Conservation (phyloP, 1,284 basidiomycete species). For the Trichosporon sp. region DNA sequence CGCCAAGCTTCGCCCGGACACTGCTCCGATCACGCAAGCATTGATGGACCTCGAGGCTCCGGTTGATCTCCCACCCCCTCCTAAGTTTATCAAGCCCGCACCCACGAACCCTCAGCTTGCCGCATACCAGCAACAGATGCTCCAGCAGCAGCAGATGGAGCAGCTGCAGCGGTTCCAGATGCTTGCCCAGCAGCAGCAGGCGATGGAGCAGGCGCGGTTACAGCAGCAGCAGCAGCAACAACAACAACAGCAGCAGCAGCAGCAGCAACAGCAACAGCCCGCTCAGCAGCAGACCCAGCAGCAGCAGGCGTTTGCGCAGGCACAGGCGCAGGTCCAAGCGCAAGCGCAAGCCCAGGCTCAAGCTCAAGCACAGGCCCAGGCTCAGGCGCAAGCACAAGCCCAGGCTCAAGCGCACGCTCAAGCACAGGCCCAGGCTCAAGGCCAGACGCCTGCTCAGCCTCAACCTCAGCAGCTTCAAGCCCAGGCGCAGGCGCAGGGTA, state of each 20-base stretch:
- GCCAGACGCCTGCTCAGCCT: conserved; percentile 7
- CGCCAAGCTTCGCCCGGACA: conserved; percentile 37
- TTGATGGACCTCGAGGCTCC: conserved; percentile 30
- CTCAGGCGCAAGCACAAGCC: conserved; percentile 17
- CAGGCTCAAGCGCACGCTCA: conserved; percentile 12
- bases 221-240: conserved; percentile 30
- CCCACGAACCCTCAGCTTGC: conserved; percentile 30
- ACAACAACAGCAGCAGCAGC: conserved; percentile 5
- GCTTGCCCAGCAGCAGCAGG: conserved; percentile 36
- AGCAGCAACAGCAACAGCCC: conserved; percentile 2
- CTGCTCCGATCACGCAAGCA: conserved; percentile 27
- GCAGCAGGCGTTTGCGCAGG: conserved; percentile 8
- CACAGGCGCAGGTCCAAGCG: conserved; percentile 8
- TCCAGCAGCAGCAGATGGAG: conserved; percentile 40
- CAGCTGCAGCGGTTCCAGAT: conserved; percentile 38
- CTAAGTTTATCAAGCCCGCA: conserved; percentile 40
- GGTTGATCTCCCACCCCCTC: conserved; percentile 38
- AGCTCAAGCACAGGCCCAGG: conserved; percentile 5
- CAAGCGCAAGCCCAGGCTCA: conserved; percentile 7
- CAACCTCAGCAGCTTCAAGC: conserved; percentile 7
- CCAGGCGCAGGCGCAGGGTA: conserved; percentile 10
- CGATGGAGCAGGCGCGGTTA: conserved; percentile 24
- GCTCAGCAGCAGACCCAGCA: conserved; percentile 8
- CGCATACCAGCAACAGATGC: conserved; percentile 27
- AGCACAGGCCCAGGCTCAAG: conserved; percentile 12